Percentiles rank a stretch among this genome's conserved stretches.
Conservation (phyloP, 768 basidiomycete species). For the Rhodotorula sphaerocarpa region DNA sequence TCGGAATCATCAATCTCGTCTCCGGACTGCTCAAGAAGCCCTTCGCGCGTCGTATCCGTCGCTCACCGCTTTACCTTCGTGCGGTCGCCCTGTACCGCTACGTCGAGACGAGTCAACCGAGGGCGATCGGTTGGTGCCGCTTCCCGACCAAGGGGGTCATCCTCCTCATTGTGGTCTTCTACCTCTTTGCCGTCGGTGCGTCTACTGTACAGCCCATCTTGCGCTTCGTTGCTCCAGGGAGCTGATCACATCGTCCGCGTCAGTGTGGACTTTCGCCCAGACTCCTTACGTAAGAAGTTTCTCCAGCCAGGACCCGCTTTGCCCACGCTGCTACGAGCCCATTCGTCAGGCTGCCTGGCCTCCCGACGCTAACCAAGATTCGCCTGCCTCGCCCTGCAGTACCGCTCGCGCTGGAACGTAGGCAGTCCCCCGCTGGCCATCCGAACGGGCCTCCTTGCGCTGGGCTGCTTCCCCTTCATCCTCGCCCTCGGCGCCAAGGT, state of each 20-base stretch:
- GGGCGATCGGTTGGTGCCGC: conserved; percentile 21
- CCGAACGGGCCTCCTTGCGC: conserved; percentile 34
- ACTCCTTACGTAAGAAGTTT: not conserved
- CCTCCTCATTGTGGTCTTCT: conserved; percentile 16
- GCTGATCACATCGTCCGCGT: too few species aligned
- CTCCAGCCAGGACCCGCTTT: too few species aligned
- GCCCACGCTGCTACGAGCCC: too few species aligned
- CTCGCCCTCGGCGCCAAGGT: conserved; percentile 39
- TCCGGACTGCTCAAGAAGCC: not conserved
- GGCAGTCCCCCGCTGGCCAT: conserved; percentile 38
- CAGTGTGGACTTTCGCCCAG: conserved; percentile 2
- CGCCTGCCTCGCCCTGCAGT: too few species aligned
- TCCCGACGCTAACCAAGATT: conserved; percentile 25
- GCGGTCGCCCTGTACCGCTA: conserved; percentile 17
- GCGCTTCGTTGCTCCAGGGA: not conserved
- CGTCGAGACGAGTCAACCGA: conserved; percentile 18
- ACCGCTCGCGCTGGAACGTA: conserved; percentile 37
- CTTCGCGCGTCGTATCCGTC: too few species aligned
- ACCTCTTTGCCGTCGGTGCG: conserved; percentile 26
- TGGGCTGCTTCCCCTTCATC: conserved; percentile 38
- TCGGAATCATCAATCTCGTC: conserved; percentile 20
- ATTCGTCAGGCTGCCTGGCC: too few species aligned
- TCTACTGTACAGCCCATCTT: not conserved
- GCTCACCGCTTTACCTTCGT: not conserved
- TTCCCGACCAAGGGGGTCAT: conserved; percentile 22